A percentile compares a stretch with the other conserved stretches of the same genome.
Conservation (phyloP, 331 rosid genomes). For the Quercus tomentella region DNA sequence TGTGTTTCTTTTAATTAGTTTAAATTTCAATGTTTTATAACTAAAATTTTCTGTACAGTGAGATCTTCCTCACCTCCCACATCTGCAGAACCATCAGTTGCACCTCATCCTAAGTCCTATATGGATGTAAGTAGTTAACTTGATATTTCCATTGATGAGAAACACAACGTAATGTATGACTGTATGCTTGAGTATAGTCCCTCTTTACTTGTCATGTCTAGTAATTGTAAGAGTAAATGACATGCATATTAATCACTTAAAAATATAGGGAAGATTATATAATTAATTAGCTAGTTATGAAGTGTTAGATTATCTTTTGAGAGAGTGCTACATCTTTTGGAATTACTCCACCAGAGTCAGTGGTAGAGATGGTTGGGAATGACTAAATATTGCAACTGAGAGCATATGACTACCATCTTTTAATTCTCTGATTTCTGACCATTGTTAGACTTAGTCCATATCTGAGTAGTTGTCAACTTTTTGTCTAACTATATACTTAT, state of each 20-base stretch:
- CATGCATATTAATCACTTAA: not conserved
- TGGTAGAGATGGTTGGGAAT: not conserved
- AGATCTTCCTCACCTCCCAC: slow-evolving; percentile 74
- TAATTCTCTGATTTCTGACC: not conserved
- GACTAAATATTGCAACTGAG: not conserved
- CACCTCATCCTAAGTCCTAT: slow-evolving; percentile 85
- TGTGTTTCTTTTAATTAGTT: not conserved
- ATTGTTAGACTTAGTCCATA: not conserved
- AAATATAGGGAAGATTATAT: not conserved
- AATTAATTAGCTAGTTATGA: not conserved
- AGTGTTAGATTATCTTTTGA: not conserved
- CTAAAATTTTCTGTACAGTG: slow-evolving; percentile 43
- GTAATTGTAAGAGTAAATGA: not conserved
- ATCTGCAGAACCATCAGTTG: slow-evolving; percentile 55
- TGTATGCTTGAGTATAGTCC: not conserved
- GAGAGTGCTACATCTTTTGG: not conserved
- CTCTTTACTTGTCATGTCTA: not conserved
- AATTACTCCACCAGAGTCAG: not conserved
- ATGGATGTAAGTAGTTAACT: slow-evolving; percentile 58
- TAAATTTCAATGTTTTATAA: slow-evolving; percentile 7
- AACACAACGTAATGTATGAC: not conserved
- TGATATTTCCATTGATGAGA: slow-evolving; percentile 8
- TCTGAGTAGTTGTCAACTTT: not conserved
- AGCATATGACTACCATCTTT: not conserved
- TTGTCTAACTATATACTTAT: not conserved